Evolutionary conservation across 306 rosid genomes (phyloP).

Genomic region (apple (Malus domestica)): DNA sequence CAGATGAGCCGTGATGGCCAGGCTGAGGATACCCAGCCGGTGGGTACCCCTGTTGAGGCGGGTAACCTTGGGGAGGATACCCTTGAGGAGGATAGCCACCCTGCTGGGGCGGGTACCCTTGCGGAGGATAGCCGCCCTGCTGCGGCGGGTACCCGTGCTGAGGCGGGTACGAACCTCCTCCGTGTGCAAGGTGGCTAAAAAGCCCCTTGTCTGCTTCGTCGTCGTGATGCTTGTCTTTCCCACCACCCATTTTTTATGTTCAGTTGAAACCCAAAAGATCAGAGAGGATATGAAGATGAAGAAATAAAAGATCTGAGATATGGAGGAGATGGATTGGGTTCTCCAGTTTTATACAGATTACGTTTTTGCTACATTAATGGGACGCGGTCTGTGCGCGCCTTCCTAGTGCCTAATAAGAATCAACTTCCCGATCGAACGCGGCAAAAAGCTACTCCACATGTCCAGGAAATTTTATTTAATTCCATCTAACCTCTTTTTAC

Average conservation of each 20-base stretch:
- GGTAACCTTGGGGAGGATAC: constrained; percentile 31
- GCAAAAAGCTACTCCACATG: not conserved
- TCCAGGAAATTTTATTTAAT: too few species aligned
- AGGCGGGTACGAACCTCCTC: constrained; percentile 5
- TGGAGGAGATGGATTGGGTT: not conserved
- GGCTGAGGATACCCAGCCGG: constrained; percentile 46
- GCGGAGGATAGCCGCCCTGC: constrained; percentile 11
- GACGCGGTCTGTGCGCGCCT: not conserved
- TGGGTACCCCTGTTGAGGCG: constrained; percentile 10
- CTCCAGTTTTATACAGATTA: not conserved
- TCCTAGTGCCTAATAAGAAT: too few species aligned
- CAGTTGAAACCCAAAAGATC: not conserved
- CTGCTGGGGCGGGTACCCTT: constrained; percentile 8
- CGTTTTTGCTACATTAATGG: not conserved
- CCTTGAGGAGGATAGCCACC: constrained; percentile 17
- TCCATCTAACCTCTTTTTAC: too few species aligned
- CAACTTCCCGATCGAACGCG: not conserved
- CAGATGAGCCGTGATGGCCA: constrained; percentile 37
- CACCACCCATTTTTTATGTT: constrained; percentile 58
- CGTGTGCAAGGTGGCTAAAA: constrained; percentile 25
- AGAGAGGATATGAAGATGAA: not conserved
- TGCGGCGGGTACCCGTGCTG: constrained; percentile 1
- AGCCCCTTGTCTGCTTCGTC: constrained; percentile 64
- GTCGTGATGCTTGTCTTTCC: constrained; percentile 39
- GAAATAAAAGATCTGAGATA: not conserved